These are phyloP conservation scores for Cutaneotrichosporon curvatum DNA, from an alignment of 1,284 basidiomycete species.

Conservation along the genomic window DNA sequence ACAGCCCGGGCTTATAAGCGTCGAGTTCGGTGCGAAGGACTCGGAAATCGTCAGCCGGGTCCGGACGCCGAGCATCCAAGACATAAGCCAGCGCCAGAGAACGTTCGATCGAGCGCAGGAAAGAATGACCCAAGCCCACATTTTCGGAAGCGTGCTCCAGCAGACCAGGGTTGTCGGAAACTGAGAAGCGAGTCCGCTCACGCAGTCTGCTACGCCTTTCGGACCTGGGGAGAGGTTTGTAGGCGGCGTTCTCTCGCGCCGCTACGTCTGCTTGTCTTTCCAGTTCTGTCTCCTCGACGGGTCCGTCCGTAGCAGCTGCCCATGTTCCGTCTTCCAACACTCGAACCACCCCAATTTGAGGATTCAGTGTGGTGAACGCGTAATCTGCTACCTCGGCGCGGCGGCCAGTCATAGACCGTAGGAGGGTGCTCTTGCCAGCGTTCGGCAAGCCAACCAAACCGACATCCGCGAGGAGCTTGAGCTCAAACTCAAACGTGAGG, in stretches of 20 bases:
- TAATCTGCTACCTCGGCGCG: slow-evolving; percentile 84
- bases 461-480: slow-evolving; percentile 89
- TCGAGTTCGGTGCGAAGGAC: slow-evolving; percentile 75
- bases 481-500: slow-evolving; percentile 78
- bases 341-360: slow-evolving; percentile 85
- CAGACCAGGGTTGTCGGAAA: slow-evolving; percentile 96
- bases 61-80: slow-evolving; percentile 67
- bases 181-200: slow-evolving; percentile 78
- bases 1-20: slow-evolving; percentile 72
- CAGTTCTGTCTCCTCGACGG: slow-evolving; percentile 64
- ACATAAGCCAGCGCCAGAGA: slow-evolving; percentile 86
- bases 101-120: slow-evolving; percentile 87
- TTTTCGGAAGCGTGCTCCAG: slow-evolving; percentile 77
- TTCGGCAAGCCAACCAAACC: slow-evolving; percentile 93
- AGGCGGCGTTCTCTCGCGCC: slow-evolving; percentile 25
- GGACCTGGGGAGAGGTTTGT: slow-evolving; percentile 19
- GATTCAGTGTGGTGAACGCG: slow-evolving; percentile 91
- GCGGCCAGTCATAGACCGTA: slow-evolving; percentile 81
- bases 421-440: slow-evolving; percentile 70
- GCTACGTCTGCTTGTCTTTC: slow-evolving; percentile 54
- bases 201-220: slow-evolving; percentile 1
- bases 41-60: slow-evolving; percentile 67
- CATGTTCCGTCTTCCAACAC: slow-evolving; percentile 74
- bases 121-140: slow-evolving; percentile 87
- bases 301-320: slow-evolving; percentile 45